Evolutionary conservation across 2,329 filamentous ascomycete species (phyloP), one percentile per base, ranked within the genome.

Genomic region (Hypocreales sp.): DNA sequence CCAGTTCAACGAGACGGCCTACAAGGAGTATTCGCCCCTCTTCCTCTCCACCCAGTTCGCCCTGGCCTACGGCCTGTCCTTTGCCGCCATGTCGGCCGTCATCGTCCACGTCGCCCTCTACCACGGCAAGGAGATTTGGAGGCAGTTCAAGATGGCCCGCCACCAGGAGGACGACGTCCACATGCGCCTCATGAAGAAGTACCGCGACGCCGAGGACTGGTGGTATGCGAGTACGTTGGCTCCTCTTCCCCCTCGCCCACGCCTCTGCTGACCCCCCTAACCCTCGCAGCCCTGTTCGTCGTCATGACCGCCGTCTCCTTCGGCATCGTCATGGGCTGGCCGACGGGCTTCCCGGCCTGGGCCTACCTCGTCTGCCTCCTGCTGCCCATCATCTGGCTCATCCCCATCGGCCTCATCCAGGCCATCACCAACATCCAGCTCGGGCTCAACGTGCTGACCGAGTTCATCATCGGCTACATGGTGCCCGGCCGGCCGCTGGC

Each of bases 401-500:
- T 74, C 15, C 69, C 69, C 8, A 65, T 72, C 29, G 70, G 70
- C 27, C 63, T 75, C 35, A 58, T 74, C 25, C 67, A 72, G 41
- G 69, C 64, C 30, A 64, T 72, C 30, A 69, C 68, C 22, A 72
- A 72, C 45, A 64, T 67, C 27, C 67, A 72, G 43, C 56, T 79
- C 4, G 73, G 73, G 5, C 57, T 81, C 14, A 79, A 79, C 38
- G 73, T 82, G 12, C 51, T 81, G 32, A 77, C 74, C n/a, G 75
- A 80, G 44, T 79, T 76, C 40, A 64, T 82, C 33, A 64, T 77
- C 33, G 77, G 77, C 5, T 81, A 81, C 48, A 75, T 81, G 60
- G 65, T 77, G 26, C 76, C 76, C 0, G 77, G 77, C 15, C 63
- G 64, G 4, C 76, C 77, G 2, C 58, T 81, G 33, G 74, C 74